Base-by-base conservation (phyloP, 2,329 filamentous ascomycete genomes). In the Stemphylium vesicarium region DNA sequence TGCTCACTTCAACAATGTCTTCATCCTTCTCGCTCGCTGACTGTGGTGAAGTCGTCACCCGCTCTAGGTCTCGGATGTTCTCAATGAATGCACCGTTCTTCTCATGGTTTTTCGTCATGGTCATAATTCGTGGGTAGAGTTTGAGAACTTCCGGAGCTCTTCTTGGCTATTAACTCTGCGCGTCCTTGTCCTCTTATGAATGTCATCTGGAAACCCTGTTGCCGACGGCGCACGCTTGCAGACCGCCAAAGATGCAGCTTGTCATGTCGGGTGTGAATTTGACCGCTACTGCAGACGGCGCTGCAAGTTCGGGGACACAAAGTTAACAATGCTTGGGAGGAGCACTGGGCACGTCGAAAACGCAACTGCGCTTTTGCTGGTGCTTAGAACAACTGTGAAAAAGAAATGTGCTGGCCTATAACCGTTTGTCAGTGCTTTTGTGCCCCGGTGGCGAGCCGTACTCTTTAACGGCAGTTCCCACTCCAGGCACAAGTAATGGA, bases 51-150 rank as follows among this genome's bases (percentile, higher is more conserved):
- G 36, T 39, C 6, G 41, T 46, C 16, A 38, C 57, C 2, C 43
- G 45, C 32, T 53, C 53, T 6, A 52, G 18, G 22, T 57, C 53
- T 18, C 49, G 53, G 4, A 44, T 47, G n/a, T 29, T 35, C 8
- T 29, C 16, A 0, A 22, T 20, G 10, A 24, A 32, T 11, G n/a
- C 36, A 0, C 8, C 9, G 11, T 9, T 5, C 1, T 20, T 41
- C 0, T 32, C 54, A 9, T 33, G 15, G 7, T 4, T 15, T 4
- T 44, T 44, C 13, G 31, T 29, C 54, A 57, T 56, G 5, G 10
- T 33, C 31, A 12, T n/a, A 8, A 33, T 11, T 7, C 9, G 4
- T 20, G 7, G 16, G 9, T 31, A 15, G 13, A 15, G 15, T 31
- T 18, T 32, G 16, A 18, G 24, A 20, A n/a, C 15, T 20, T 18